These are phyloP conservation scores for Euphorbia peplus DNA, from an alignment of 345 rosid species.

Conservation along the genomic window DNA sequence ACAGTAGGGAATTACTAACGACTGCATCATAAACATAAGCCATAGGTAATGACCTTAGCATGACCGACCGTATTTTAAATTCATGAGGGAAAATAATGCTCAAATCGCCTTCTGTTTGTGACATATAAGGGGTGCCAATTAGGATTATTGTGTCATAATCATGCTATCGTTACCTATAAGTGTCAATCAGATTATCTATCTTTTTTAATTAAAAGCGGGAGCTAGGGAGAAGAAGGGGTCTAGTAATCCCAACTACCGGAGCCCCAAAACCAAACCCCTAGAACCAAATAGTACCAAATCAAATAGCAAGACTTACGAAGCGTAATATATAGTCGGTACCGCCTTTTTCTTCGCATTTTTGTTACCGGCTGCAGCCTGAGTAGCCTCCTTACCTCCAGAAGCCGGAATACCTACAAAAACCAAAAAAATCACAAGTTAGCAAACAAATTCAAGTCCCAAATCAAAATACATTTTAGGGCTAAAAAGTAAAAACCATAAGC, in stretches of 20 bases:
- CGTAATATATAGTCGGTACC: constrained; percentile 63
- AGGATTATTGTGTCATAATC: too few species aligned
- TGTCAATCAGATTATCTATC: too few species aligned
- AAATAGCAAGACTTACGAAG: constrained; percentile 56
- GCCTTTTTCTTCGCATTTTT: constrained; percentile 50
- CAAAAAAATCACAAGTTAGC: too few species aligned
- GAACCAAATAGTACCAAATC: background rate
- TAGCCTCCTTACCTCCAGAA: constrained; percentile 31
- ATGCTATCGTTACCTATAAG: too few species aligned
- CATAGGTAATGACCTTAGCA: too few species aligned
- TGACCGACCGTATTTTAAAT: background rate
- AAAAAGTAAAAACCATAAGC: constrained; percentile 8
- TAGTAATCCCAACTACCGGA: too few species aligned
- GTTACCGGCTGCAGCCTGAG: constrained; percentile 33
- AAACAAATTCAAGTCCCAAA: background rate
- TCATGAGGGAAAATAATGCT: background rate
- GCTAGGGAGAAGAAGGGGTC: too few species aligned
- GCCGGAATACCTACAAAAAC: constrained; percentile 36
- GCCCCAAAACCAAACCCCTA: too few species aligned
- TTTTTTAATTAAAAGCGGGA: too few species aligned
- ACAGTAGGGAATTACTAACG: background rate
- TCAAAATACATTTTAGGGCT: background rate
- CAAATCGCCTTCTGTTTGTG: background rate
- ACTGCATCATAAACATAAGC: background rate
- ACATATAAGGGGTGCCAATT: background rate